Base-by-base conservation (phyloP, 192 early-diverging fungal genomes). In the Diversispora eburnea region DNA sequence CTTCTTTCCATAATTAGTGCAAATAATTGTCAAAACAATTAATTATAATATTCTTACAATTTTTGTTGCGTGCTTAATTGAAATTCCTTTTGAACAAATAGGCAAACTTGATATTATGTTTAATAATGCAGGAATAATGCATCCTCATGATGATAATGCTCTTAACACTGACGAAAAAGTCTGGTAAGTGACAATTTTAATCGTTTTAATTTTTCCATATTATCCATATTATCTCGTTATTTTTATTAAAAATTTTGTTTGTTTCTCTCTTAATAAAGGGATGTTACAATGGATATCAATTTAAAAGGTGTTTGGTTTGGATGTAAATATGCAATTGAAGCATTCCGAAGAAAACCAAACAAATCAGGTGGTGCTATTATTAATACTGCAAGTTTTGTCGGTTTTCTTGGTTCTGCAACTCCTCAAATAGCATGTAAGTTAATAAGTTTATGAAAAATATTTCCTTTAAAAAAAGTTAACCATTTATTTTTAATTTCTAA, bases 251-350 rank as follows among this genome's bases (percentile, higher is more conserved):
- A 12, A 33, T 46, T 48, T 25, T 72, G 5, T 54, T 54, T 47
- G n/a, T 70, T 42, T n/a, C n/a, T 42, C 25, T 19, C 69, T 45
- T 62, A 8, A 43, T 72, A 20, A 66, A 88, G 87, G 87, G 84
- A 89, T 58, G 54, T 86, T 55, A 88, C 87, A 33, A 86, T 93
- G 87, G 81, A 91, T 62, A 91, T 92, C 78, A 95, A 95, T 77
- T 89, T 93, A 48, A 95, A 95, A 78, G 92, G 93, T 33, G 93
- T 95, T 19, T 95, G 93, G 93, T 93, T 77, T 76, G 93, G 93
- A 43, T 92, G 90, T 82, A 91, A 91, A 69, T 88, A 95, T 64
- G 90, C 84, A 60, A 92, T 95, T 68, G 81, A 88, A 64, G 90
- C 91, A 55, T 83, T 94, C 78, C 83, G 89, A 52, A 58, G 48